Percentiles rank a stretch among this genome's conserved stretches.
Conservation (phyloP, 305 asterid species). For the Fraxinus xanthoxyloides region DNA sequence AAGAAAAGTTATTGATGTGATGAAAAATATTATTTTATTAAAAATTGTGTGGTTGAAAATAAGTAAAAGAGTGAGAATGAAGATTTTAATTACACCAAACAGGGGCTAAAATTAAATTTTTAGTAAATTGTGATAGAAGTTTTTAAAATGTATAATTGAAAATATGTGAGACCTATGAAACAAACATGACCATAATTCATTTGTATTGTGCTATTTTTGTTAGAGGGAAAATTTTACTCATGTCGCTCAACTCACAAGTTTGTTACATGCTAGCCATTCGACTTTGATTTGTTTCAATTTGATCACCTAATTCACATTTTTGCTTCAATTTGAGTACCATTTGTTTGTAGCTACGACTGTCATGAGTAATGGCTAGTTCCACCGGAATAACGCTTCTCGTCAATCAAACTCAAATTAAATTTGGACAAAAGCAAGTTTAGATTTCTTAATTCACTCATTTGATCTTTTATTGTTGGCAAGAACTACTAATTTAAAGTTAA, state of each 20-base stretch:
- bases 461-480: neutral
- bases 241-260: neutral
- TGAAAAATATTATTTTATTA: no score
- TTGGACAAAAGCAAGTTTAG: neutral
- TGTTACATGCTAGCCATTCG: neutral
- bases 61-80: no score
- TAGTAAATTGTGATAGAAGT: no score
- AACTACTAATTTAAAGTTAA: neutral
- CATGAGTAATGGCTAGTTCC: neutral
- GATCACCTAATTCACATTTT: neutral
- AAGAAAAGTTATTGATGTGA: no score
- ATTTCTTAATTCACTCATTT: neutral
- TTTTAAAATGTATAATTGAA: no score
- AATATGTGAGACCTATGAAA: no score
- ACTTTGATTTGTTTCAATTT: neutral
- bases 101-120: no score
- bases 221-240: neutral
- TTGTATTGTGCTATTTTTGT: neutral
- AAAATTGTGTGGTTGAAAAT: no score
- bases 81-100: no score
- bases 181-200: no score
- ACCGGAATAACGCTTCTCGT: neutral
- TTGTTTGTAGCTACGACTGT: no score
- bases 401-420: neutral
- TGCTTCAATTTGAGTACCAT: neutral